Evolutionary conservation across 2,329 filamentous ascomycete species (phyloP), one percentile per base, ranked within the genome.

Genomic region (Graphium sp.): DNA sequence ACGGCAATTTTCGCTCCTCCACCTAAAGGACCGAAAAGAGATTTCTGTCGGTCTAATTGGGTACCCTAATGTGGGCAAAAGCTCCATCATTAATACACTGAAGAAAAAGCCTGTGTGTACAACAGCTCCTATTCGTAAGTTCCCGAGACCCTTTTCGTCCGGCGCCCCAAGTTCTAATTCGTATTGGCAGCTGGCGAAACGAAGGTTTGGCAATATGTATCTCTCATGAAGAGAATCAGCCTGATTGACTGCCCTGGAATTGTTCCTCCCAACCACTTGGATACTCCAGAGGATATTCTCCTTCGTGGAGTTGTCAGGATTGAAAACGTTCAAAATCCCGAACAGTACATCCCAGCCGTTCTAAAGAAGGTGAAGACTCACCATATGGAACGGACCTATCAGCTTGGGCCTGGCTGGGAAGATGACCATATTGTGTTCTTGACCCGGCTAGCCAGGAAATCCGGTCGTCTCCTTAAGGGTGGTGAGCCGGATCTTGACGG

Each of bases 151-250:
- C 33, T n/a, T n/a, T n/a, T n/a, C n/a, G n/a, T n/a, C n/a, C n/a
- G n/a, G n/a, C n/a, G n/a, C n/a, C n/a, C n/a, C n/a, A n/a, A n/a
- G n/a, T n/a, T n/a, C n/a, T n/a, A n/a, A n/a, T n/a, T n/a, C n/a
- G n/a, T n/a, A n/a, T n/a, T n/a, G n/a, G n/a, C n/a, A n/a, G n/a
- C n/a, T n/a, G n/a, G n/a, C n/a, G n/a, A n/a, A 7, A 95, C 87
- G 19, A 95, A 94, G 55, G 80, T 94, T 18, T 95, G 89, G 87
- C 87, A 94, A 49, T 94, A 94, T 46, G 83, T 94, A 39, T 93
- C 84, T 3, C 55, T 95, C 34, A 93, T 92, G 80, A 91, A 85
- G 57, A 66, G 83, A 30, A 92, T 92, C 23, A 64, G 58, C 52
- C 67, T 98, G 31, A 95, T 98, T 41, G 89, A 98, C 44, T 95